phyloP scores from a whole-genome alignment of 805 yeast genomes.

The Candida jianshihensis region DNA sequence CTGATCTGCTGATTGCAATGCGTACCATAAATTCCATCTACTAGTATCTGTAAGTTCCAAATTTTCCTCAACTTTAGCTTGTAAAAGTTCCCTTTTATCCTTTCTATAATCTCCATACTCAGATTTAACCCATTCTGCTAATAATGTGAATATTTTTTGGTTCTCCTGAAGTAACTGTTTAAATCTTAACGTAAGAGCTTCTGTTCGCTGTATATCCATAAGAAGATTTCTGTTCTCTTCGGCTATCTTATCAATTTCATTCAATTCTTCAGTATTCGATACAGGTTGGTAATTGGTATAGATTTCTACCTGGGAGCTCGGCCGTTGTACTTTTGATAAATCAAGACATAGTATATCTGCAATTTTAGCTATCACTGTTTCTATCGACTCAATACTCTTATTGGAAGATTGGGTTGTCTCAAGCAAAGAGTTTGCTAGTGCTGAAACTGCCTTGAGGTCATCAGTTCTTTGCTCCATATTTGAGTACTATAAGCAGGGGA shows the following conservation, averaged over 20 bases:
- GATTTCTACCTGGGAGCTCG: background rate
- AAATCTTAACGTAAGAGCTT: background rate
- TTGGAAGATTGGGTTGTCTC: background rate
- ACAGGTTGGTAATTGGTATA: too few species aligned
- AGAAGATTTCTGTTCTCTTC: background rate
- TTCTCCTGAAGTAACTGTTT: background rate
- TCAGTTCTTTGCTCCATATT: background rate
- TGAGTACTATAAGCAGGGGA: too few species aligned
- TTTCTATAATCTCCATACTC: background rate
- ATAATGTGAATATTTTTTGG: background rate
- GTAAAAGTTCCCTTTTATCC: too few species aligned
- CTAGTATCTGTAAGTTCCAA: background rate
- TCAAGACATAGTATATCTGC: background rate
- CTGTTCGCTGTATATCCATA: conserved; percentile 1
- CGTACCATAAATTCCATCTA: background rate
- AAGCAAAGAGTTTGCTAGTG: background rate
- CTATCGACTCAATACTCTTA: background rate
- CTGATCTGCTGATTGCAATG: background rate
- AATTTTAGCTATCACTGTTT: background rate
- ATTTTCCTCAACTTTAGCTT: background rate
- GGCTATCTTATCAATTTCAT: background rate
- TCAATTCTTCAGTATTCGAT: background rate
- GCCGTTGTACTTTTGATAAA: background rate
- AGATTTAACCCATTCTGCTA: background rate
- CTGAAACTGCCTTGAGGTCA: background rate